Evolutionary conservation across 73 alveolate species (phyloP).

Genomic region (Diophrys appendiculata): DNA sequence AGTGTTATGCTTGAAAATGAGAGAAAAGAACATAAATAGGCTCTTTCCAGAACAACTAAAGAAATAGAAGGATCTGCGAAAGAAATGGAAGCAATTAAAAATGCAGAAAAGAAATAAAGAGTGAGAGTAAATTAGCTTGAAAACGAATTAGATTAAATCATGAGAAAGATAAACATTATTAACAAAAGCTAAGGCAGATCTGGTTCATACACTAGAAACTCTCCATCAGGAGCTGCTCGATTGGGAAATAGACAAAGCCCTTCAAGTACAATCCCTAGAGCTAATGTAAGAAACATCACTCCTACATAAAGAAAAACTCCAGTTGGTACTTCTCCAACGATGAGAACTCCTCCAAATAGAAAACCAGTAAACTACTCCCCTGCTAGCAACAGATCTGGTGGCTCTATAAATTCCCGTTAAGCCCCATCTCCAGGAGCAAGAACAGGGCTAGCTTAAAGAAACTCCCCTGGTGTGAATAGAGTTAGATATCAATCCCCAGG

Average conservation of each 20-base stretch:
- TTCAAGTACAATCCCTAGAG: background rate
- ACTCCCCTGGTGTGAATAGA: constrained; percentile 2
- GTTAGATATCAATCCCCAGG: background rate
- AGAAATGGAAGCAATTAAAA: background rate
- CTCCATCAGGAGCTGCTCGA: background rate
- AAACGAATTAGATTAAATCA: constrained; percentile 46
- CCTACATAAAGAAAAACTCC: constrained; percentile 10
- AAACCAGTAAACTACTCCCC: constrained; percentile 15
- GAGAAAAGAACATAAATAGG: constrained; percentile 14
- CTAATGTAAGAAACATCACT: background rate
- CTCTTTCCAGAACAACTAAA: background rate
- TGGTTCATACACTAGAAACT: background rate
- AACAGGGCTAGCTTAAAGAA: background rate
- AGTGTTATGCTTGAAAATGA: constrained; percentile 17
- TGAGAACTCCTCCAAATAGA: constrained; percentile 4
- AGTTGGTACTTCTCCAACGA: background rate
- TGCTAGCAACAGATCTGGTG: constrained; percentile 3
- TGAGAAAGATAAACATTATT: constrained; percentile 32
- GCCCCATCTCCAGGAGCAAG: background rate
- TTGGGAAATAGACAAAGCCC: constrained; percentile 1
- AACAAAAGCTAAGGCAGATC: constrained; percentile 13
- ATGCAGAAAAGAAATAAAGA: constrained; percentile 24
- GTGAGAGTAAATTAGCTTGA: constrained; percentile 48
- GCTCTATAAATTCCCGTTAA: background rate
- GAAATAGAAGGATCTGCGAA: constrained; percentile 3